Percentiles rank a stretch among this genome's conserved stretches.
phyloP scores from a whole-genome alignment of 2,329 filamentous ascomycete genomes.

The Colletotrichum liriopes region DNA sequence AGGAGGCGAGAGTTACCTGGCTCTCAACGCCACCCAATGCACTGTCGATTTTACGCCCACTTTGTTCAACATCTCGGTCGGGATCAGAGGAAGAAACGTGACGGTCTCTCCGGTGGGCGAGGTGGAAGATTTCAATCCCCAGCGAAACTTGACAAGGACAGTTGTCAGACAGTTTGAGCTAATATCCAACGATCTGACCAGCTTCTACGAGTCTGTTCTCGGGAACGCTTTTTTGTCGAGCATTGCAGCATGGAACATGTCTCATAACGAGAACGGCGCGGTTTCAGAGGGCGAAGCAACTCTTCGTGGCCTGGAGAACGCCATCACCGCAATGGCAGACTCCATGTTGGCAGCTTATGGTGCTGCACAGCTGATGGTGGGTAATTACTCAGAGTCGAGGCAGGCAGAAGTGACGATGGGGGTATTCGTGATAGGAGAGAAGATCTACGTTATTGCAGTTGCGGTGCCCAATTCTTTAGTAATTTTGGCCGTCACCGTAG shows the following conservation, averaged over 20 bases:
- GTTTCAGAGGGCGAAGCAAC: conserved; percentile 20
- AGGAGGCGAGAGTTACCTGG: conserved; percentile 49
- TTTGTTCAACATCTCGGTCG: conserved; percentile 51
- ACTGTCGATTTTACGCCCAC: conserved; percentile 48
- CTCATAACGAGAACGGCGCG: conserved; percentile 10
- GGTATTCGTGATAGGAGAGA: conserved; percentile 25
- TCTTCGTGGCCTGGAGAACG: conserved; percentile 41
- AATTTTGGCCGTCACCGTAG: neutral
- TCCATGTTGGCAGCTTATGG: conserved; percentile 51
- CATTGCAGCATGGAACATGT: conserved; percentile 44
- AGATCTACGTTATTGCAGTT: conserved; percentile 12
- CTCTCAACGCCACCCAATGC: conserved; percentile 53
- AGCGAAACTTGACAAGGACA: conserved; percentile 50
- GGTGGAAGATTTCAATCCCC: conserved; percentile 45
- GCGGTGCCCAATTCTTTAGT: conserved; percentile 19
- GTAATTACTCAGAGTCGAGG: conserved; percentile 32
- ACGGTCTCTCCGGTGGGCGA: conserved; percentile 46
- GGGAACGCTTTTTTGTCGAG: conserved; percentile 54
- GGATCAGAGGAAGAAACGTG: conserved; percentile 49
- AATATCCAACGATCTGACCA: conserved; percentile 56
- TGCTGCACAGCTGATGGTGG: conserved; percentile 53
- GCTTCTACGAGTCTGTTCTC: conserved; percentile 54
- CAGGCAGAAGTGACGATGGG: conserved; percentile 42
- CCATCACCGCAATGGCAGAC: conserved; percentile 44
- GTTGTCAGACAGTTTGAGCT: conserved; percentile 52